These are phyloP conservation scores for Globisporangium megalacanthum DNA, from an alignment of 352 stramenopile genomes.

Conservation along the genomic window DNA sequence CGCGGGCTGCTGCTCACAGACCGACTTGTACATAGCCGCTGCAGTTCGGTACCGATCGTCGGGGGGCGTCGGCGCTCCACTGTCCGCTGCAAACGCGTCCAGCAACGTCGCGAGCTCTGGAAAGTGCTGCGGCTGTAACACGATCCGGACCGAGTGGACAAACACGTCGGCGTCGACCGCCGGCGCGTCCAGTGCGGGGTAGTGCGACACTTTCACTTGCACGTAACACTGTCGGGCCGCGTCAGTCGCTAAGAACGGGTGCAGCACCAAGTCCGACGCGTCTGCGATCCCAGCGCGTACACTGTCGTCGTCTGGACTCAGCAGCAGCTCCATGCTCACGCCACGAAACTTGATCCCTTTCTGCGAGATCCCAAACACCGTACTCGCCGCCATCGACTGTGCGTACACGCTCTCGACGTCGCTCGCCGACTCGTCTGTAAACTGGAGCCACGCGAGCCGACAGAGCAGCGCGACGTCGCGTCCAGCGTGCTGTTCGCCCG, in stretches of 20 bases:
- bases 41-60: constrained; percentile 25
- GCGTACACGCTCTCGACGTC: constrained; percentile 73
- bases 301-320: constrained; percentile 50
- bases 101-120: constrained; percentile 60
- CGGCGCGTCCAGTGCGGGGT: constrained; percentile 62
- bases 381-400: constrained; percentile 72
- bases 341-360: constrained; percentile 83
- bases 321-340: constrained; percentile 74
- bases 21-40: constrained; percentile 61
- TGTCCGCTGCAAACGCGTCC: constrained; percentile 51
- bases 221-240: constrained; percentile 67
- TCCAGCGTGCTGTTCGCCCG: constrained; percentile 46
- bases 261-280: constrained; percentile 36
- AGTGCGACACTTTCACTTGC: constrained; percentile 80
- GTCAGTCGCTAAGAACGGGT: constrained; percentile 68
- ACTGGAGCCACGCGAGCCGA: constrained; percentile 74
- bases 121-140: constrained; percentile 81
- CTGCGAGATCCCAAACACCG: constrained; percentile 78
- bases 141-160: constrained; percentile 72
- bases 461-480: constrained; percentile 68
- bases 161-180: constrained; percentile 78
- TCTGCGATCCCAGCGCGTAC: constrained; percentile 20
- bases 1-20: constrained; percentile 55
- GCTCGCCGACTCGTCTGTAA: constrained; percentile 77
- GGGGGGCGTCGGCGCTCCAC: constrained; percentile 1